Evolutionary conservation across 352 stramenopile species (phyloP).

Genomic region (Globisporangium acanthophoron): DNA sequence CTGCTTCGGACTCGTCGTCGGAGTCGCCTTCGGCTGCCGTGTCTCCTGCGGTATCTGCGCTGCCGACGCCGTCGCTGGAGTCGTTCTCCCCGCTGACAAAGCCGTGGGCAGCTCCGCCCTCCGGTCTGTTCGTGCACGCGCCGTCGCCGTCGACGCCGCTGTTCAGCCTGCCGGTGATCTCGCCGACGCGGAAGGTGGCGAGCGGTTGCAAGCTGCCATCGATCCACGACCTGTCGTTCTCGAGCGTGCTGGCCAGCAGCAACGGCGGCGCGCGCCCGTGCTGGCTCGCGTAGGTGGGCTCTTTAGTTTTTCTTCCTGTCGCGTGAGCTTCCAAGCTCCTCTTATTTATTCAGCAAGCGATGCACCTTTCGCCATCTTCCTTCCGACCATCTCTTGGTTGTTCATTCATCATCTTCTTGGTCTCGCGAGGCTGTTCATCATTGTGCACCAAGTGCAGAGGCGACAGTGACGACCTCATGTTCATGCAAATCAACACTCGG

Average conservation of each 20-base stretch:
- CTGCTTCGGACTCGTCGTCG: not conserved
- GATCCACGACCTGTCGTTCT: constrained; percentile 43
- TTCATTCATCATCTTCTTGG: not conserved
- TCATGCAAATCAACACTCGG: no score
- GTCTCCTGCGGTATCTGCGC: not conserved
- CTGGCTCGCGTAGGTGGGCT: constrained; percentile 29
- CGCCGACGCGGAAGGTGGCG: constrained; percentile 29
- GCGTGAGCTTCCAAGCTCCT: not conserved
- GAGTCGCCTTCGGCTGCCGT: not conserved
- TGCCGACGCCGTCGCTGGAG: constrained; percentile 2
- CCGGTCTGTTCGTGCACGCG: constrained; percentile 11
- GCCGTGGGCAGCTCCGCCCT: constrained; percentile 9
- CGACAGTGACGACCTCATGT: no score
- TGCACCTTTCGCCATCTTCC: no score
- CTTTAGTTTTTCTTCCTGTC: not conserved
- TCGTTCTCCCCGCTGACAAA: not conserved
- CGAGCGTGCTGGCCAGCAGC: constrained; percentile 16
- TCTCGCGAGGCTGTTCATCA: no score
- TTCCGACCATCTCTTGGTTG: not conserved
- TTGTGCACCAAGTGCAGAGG: no score
- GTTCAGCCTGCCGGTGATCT: constrained; percentile 34
- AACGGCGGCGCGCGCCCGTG: constrained; percentile 7
- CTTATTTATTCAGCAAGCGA: constrained; percentile 25
- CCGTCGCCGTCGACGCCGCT: constrained; percentile 9
- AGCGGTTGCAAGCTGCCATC: constrained; percentile 49